phyloP scores from a whole-genome alignment of 2,329 filamentous ascomycete species.

The Penicillium sp. region DNA sequence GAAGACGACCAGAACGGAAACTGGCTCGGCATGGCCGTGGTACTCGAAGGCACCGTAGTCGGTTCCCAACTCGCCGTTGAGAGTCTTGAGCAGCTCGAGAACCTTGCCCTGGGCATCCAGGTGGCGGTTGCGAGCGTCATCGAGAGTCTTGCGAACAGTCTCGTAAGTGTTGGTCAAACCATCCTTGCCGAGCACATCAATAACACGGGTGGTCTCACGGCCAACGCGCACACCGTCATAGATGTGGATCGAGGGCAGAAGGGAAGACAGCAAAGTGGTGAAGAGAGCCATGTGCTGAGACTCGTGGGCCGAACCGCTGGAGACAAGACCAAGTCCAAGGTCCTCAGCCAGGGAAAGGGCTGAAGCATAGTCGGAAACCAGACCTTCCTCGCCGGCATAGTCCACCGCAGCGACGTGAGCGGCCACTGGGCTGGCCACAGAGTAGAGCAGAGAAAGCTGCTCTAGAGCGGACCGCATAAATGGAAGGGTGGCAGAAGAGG shows the following conservation, averaged over 20 bases:
- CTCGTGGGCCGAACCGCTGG: slow-evolving; percentile 82
- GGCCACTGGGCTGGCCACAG: slow-evolving; percentile 85
- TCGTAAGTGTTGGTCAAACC: slow-evolving; percentile 66
- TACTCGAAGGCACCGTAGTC: slow-evolving; percentile 94
- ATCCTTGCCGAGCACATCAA: slow-evolving; percentile 71
- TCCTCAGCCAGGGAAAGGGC: slow-evolving; percentile 81
- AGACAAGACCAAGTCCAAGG: slow-evolving; percentile 77
- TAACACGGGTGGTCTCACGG: slow-evolving; percentile 73
- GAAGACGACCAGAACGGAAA: slow-evolving; percentile 83
- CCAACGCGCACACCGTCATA: slow-evolving; percentile 83
- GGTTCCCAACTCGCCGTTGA: slow-evolving; percentile 90
- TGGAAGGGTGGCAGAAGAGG: slow-evolving; percentile 74
- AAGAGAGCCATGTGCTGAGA: slow-evolving; percentile 93
- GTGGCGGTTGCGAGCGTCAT: slow-evolving; percentile 62
- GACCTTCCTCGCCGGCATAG: slow-evolving; percentile 64
- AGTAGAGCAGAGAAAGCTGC: slow-evolving; percentile 85
- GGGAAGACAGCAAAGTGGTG: slow-evolving; percentile 69
- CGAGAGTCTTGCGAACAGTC: slow-evolving; percentile 57
- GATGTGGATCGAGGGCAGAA: slow-evolving; percentile 78
- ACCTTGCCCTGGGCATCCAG: slow-evolving; percentile 67
- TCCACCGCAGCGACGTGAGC: slow-evolving; percentile 89
- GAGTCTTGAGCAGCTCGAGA: slow-evolving; percentile 63
- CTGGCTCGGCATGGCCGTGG: slow-evolving; percentile 71
- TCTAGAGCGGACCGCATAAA: slow-evolving; percentile 80
- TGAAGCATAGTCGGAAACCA: slow-evolving; percentile 82